Base-by-base conservation (phyloP, 306 rosid genomes). In the Acacia confusa region DNA sequence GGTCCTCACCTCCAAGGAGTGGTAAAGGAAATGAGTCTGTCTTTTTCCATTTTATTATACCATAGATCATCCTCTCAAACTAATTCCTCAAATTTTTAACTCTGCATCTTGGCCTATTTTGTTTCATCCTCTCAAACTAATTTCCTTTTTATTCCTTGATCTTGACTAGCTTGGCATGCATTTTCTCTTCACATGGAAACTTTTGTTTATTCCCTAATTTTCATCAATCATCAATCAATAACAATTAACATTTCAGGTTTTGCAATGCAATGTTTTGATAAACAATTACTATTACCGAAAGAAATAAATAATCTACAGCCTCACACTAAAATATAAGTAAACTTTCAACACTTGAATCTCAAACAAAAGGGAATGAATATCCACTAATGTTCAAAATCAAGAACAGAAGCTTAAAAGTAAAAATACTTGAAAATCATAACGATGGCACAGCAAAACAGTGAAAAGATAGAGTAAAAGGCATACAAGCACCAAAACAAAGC, bases 291-390 rank as follows among this genome's bases (percentile, higher is more conserved):
- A 65, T 52, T 43, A 82, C 34, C 25, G 43, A 41, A 40, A 76
- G n/a, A 25, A 43, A 79, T 58, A 40, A 4, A 63, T 44, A 74
- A 45, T 22, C 12, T 30, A 52, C 1, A 75, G 34, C 45, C 14
- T 15, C 4, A 32, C 72, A 73, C 36, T 52, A 41, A 78, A 40
- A 63, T 41, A 41, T 19, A 55, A 55, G 30, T 55, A 71, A 53
- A 76, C 70, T 76, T 71, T 83, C 74, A 86, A 47, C 25, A 48
- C 47, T 14, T 68, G 36, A 75, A 57, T 58, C 72, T 75, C 44
- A 71, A 55, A 65, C 9, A 34, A 72, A 27, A 44, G 34, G 24
- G 7, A 24, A 40, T 6, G 10, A 28, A 36, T 47, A 48, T 22
- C 45, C 47, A 24, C 30, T 50, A 30, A 16, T 44, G 73, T 48